A percentile compares a stretch with the other conserved stretches of the same genome.
phyloP scores from a whole-genome alignment of 768 basidiomycete species.

The Leucosporidium scottii region DNA sequence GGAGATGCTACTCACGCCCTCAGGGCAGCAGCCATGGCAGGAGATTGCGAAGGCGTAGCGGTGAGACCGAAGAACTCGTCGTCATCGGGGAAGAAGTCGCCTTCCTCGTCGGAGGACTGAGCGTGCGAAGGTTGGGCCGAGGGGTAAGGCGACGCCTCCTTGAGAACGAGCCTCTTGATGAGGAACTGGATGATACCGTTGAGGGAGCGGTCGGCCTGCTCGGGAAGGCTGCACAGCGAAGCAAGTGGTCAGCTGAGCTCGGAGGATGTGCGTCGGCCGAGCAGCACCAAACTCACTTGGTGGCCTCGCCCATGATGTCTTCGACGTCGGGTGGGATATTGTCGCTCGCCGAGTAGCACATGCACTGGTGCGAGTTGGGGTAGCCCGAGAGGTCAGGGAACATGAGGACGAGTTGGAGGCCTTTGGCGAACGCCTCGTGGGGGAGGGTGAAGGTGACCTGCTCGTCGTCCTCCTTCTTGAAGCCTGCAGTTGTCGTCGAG shows the following conservation, averaged over 20 bases:
- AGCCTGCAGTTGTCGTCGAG: not conserved
- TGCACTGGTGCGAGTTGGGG: conserved; percentile 54
- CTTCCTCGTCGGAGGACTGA: conserved; percentile 44
- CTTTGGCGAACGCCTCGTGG: not conserved
- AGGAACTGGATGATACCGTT: conserved; percentile 37
- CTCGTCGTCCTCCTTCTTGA: conserved; percentile 26
- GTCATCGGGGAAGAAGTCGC: conserved; percentile 45
- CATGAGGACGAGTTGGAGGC: conserved; percentile 21
- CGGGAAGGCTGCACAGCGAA: conserved; percentile 14
- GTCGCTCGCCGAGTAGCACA: conserved; percentile 52
- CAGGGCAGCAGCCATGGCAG: conserved; percentile 15
- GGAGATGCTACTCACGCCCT: conserved; percentile 33
- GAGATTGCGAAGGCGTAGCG: not conserved
- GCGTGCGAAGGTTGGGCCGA: conserved; percentile 42
- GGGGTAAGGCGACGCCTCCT: conserved; percentile 38
- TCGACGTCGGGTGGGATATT: conserved; percentile 45
- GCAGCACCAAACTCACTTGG: conserved; percentile 36
- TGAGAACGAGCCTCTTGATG: conserved; percentile 45
- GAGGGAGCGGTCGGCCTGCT: conserved; percentile 21
- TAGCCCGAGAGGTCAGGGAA: conserved; percentile 43
- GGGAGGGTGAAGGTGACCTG: conserved; percentile 18
- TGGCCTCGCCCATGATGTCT: conserved; percentile 48
- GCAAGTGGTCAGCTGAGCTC: conserved; percentile 41
- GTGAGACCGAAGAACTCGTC: conserved; percentile 39
- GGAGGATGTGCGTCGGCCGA: not conserved